These are phyloP conservation scores for Asterella californica DNA, from an alignment of 225 moss, liverwort and hornwort genomes.

Conservation along the genomic window DNA sequence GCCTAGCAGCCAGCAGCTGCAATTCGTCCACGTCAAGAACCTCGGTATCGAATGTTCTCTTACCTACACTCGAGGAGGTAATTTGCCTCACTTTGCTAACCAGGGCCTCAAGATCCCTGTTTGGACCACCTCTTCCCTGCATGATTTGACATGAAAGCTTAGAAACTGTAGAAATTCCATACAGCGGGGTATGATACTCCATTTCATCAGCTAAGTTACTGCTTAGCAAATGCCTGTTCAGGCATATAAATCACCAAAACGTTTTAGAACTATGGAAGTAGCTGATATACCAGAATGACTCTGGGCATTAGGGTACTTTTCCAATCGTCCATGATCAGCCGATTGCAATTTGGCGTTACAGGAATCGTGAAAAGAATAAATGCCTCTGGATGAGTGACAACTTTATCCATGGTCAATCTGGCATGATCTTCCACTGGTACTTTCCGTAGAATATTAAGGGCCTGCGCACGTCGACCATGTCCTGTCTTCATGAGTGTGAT, in stretches of 20 bases:
- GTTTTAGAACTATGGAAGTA: not conserved
- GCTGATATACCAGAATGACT: constrained; percentile 33
- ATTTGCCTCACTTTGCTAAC: constrained; percentile 35
- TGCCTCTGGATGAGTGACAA: constrained; percentile 55
- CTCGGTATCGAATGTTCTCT: constrained; percentile 8
- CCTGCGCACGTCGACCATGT: constrained; percentile 36
- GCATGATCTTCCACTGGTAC: constrained; percentile 50
- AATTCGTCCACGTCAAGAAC: constrained; percentile 23
- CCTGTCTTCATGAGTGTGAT: not conserved
- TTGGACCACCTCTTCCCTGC: constrained; percentile 30
- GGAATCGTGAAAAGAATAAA: constrained; percentile 55
- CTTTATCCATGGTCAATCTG: constrained; percentile 60
- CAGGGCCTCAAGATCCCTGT: constrained; percentile 33
- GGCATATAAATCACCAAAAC: not conserved
- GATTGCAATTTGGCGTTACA: constrained; percentile 82
- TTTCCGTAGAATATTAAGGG: constrained; percentile 50
- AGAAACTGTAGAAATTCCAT: not conserved
- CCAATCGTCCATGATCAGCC: constrained; percentile 65
- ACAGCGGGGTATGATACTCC: not conserved
- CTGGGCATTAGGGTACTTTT: constrained; percentile 51
- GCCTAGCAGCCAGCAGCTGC: constrained; percentile 41
- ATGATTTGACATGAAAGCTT: not conserved
- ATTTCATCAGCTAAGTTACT: not conserved
- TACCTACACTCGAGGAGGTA: not conserved
- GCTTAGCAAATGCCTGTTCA: not conserved